phyloP scores from a whole-genome alignment of 805 yeast species.

The Zygotorulaspora danielsina region DNA sequence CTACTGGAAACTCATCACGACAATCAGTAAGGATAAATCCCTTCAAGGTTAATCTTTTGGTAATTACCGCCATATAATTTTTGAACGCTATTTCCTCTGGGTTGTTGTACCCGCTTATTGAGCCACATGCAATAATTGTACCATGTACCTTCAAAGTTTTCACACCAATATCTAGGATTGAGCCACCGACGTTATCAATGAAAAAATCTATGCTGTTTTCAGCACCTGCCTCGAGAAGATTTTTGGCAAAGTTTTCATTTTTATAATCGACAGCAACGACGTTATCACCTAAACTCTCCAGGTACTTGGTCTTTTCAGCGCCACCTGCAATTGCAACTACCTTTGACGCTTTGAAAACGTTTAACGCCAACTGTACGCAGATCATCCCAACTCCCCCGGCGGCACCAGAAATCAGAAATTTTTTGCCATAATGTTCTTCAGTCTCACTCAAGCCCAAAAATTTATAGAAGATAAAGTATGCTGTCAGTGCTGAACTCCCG shows the following conservation, averaged over 20 bases:
- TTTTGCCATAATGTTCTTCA: slow-evolving; percentile 40
- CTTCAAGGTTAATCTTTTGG: slow-evolving; percentile 46
- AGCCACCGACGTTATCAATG: slow-evolving; percentile 65
- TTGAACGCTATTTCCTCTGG: slow-evolving; percentile 36
- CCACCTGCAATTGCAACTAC: slow-evolving; percentile 64
- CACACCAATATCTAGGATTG: slow-evolving; percentile 45
- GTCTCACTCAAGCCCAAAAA: slow-evolving; percentile 45
- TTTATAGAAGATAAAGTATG: slow-evolving; percentile 50
- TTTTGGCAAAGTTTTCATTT: slow-evolving; percentile 37
- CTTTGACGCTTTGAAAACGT: slow-evolving; percentile 47
- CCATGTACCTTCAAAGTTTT: slow-evolving; percentile 38
- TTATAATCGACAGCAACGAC: slow-evolving; percentile 52
- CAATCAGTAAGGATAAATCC: slow-evolving; percentile 54
- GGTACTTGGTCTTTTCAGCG: slow-evolving; percentile 48
- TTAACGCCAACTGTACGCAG: slow-evolving; percentile 53
- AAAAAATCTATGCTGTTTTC: slow-evolving; percentile 49
- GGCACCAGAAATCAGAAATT: slow-evolving; percentile 57
- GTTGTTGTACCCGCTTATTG: slow-evolving; percentile 56
- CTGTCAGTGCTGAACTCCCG: slow-evolving; percentile 59
- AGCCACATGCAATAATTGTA: slow-evolving; percentile 56
- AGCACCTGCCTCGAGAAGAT: slow-evolving; percentile 40
- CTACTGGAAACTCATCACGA: slow-evolving; percentile 37
- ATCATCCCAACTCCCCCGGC: slow-evolving; percentile 71
- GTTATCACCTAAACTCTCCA: slow-evolving; percentile 53
- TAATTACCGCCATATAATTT: slow-evolving; percentile 43